Base-by-base conservation (phyloP, 257 asterid species). In the Cruciata laevipes region DNA sequence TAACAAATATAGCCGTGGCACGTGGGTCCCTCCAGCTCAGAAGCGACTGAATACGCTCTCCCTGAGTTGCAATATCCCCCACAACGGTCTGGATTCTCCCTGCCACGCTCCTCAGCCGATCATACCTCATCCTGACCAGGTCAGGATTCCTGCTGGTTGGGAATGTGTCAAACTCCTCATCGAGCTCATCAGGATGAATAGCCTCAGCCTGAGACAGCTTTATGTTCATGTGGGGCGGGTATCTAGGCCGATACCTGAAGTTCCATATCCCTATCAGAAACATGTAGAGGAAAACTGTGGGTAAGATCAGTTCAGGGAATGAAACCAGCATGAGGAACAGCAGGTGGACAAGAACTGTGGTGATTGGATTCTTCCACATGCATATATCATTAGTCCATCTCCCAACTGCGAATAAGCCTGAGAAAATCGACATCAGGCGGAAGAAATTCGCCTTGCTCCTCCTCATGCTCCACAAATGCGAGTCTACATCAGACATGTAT, bases 21-120 rank as follows among this genome's bases (percentile, higher is more conserved):
- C 98, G 76, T 0, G 97, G 96, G 66, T 93, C 98, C 78, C 98
- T 83, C 98, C 98, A 93, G 86, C 87, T 93, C 65, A 93, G 70
- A 69, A 93, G 72, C n/a, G 89, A 73, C 35, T 86, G 88, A 18
- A 83, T 83, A 65, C 98, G 79, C 77, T 93, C 98, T 11, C 85
- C 98, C 69, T 92, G 98, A 7, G 83, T 82, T 7, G 98, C 98
- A 76, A 89, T 71, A 76, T 89, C 98, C 23, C 95, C 92, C 5
- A 87, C 67, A 74, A 85, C 97, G 0, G 76, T 85, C 57, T 93
- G 98, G 66, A 93, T 96, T 77, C 86, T 75, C 6, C 95, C 94
- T 0, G 97, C 95, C 53, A 89, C 87, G 0, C 80, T 82, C 30
- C 94, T 61, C 69, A 93, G 63, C 78, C 97, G 81, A 20, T 87